Evolutionary conservation across 2,329 filamentous ascomycete species (phyloP).

Genomic region (Paecilomyces variotii): DNA sequence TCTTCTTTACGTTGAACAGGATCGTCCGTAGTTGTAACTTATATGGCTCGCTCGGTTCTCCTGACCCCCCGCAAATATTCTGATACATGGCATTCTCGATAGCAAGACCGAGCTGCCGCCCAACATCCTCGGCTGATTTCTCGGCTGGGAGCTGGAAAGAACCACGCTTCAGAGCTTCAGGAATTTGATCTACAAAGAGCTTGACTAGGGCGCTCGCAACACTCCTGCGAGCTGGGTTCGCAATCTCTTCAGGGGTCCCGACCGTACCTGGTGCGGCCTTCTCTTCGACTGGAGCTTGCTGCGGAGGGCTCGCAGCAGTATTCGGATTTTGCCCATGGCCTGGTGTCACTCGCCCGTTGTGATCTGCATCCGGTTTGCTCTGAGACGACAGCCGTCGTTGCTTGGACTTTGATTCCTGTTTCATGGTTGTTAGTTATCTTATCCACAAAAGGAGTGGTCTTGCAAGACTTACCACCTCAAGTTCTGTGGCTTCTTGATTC

Average conservation of each 20-base stretch:
- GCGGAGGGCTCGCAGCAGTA: conserved; percentile 16
- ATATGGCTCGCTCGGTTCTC: conserved; percentile 49
- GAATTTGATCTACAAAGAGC: conserved; percentile 58
- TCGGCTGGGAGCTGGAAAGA: conserved; percentile 56
- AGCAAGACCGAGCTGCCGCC: conserved; percentile 64
- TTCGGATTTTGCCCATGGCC: conserved; percentile 26
- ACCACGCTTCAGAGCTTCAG: conserved; percentile 58
- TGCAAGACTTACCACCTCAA: conserved; percentile 23
- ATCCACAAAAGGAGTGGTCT: background rate
- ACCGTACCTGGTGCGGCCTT: conserved; percentile 23
- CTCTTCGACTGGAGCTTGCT: conserved; percentile 22
- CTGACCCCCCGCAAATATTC: conserved; percentile 42
- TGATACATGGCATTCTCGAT: conserved; percentile 65
- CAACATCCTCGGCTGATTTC: conserved; percentile 55
- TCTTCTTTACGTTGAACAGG: conserved; percentile 81
- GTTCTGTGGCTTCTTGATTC: conserved; percentile 18
- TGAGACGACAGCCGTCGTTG: conserved; percentile 31
- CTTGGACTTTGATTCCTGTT: conserved; percentile 34
- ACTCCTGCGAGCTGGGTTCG: conserved; percentile 58
- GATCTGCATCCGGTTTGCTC: conserved; percentile 12
- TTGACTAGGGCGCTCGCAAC: conserved; percentile 65
- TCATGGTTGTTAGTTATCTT: conserved; percentile 15
- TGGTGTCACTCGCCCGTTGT: conserved; percentile 17
- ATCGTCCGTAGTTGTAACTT: conserved; percentile 64
- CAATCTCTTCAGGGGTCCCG: conserved; percentile 40